A percentile compares a stretch with the other conserved stretches of the same genome.
phyloP scores from a whole-genome alignment of 1,284 basidiomycete genomes.

The Ceratobasidium sp. region DNA sequence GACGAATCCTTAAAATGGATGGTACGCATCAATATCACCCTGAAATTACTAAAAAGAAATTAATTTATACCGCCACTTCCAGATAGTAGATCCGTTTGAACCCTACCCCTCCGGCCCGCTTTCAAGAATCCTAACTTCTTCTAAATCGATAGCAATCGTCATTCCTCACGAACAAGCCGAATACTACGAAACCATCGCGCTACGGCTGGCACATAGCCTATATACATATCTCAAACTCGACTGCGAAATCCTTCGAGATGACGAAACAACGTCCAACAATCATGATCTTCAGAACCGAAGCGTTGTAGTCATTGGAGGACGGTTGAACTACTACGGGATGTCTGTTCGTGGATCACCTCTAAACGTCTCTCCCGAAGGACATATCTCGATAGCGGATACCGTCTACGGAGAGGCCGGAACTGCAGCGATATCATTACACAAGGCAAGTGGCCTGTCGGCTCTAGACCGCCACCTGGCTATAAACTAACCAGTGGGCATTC shows the following conservation, averaged over 20 bases:
- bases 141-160: slow-evolving; percentile 39
- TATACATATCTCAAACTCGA: slow-evolving; percentile 48
- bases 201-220: slow-evolving; percentile 46
- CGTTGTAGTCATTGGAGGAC: slow-evolving; percentile 46
- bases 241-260: slow-evolving; percentile 42
- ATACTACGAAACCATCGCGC: slow-evolving; percentile 33
- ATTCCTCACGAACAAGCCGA: slow-evolving; percentile 10
- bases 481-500: neutral
- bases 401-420: slow-evolving; percentile 19
- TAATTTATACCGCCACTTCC: neutral
- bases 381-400: slow-evolving; percentile 20
- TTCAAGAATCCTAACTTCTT: slow-evolving; percentile 43
- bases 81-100: neutral
- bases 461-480: neutral
- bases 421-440: slow-evolving; percentile 23
- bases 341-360: slow-evolving; percentile 5
- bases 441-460: neutral
- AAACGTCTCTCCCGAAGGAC: slow-evolving; percentile 4
- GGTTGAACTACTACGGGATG: slow-evolving; percentile 42
- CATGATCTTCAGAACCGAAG: slow-evolving; percentile 18
- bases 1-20: slow-evolving; percentile 22
- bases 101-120: slow-evolving; percentile 42
- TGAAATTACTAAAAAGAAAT: neutral
- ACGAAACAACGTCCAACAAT: slow-evolving; percentile 9
- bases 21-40: neutral